These are phyloP conservation scores for Typha latifolia DNA, from an alignment of 176 grass and related monocot genomes.

Conservation along the genomic window DNA sequence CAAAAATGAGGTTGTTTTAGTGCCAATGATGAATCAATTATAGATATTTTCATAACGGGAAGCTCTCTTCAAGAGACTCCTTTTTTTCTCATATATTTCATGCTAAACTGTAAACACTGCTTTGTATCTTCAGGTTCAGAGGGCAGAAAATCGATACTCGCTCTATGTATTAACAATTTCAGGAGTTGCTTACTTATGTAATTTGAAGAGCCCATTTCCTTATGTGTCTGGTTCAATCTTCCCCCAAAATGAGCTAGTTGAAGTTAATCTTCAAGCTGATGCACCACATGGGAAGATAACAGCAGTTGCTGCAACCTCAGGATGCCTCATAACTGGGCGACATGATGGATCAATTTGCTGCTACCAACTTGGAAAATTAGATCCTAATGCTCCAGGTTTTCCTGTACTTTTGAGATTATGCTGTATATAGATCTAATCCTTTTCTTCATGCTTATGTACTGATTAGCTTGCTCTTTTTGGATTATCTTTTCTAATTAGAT, in stretches of 20 bases:
- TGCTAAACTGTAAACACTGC: slow-evolving; percentile 12
- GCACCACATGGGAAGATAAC: slow-evolving; percentile 52
- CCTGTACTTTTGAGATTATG: slow-evolving; percentile 15
- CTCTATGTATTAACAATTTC: slow-evolving; percentile 67
- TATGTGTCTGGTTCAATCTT: slow-evolving; percentile 74
- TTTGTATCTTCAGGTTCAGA: slow-evolving; percentile 41
- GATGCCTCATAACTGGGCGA: slow-evolving; percentile 60
- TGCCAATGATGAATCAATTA: slow-evolving; percentile 7
- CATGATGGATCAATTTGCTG: slow-evolving; percentile 77
- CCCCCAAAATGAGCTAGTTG: slow-evolving; percentile 43
- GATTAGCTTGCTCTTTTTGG: slow-evolving; percentile 5
- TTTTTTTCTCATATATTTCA: slow-evolving; percentile 4
- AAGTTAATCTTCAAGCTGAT: slow-evolving; percentile 56
- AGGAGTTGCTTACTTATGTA: slow-evolving; percentile 61
- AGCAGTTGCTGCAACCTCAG: slow-evolving; percentile 55
- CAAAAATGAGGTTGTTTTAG: slow-evolving; percentile 50
- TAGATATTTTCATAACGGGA: slow-evolving; percentile 5
- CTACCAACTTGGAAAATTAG: slow-evolving; percentile 70
- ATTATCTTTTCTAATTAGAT: slow-evolving; percentile 8
- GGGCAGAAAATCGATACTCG: slow-evolving; percentile 38
- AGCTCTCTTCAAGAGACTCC: not conserved
- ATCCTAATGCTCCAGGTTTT: slow-evolving; percentile 66
- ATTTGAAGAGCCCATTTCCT: slow-evolving; percentile 48
- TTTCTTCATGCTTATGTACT: not conserved
- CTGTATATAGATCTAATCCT: not conserved